Evolutionary conservation across 2,329 filamentous ascomycete species (phyloP), one percentile per base, ranked within the genome.

Genomic region (Botrytis squamosa): DNA sequence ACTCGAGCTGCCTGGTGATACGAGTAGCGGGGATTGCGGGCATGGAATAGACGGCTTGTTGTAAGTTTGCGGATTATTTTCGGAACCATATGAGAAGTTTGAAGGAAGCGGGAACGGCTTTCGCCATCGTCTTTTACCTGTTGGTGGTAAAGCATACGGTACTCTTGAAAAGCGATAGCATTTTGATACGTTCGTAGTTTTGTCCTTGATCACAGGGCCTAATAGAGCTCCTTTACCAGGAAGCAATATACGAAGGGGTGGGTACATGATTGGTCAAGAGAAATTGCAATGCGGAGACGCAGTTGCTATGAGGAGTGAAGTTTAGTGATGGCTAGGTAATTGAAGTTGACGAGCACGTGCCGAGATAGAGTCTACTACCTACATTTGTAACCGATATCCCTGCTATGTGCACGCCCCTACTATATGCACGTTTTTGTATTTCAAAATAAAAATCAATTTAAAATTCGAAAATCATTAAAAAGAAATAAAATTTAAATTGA

Each of bases 161-260:
- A 74, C 49, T 25, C 49, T 36, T 25, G 42, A 65, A 90, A 92
- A 92, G 38, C 71, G 71, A 44, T 72, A 42, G 49, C 71, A 72
- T 72, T 68, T 72, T 55, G 44, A 29, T 71, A 64, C 64, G 20
- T 49, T 62, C 14, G 59, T 65, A 25, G 44, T 9, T 42, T 40
- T 64, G 52, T 71, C 69, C 33, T 52, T 62, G 22, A 71, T 29
- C 22, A n/a, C 22, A 29, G 69, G 46, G 9, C 69, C 69, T 40
- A 71, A 16, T 5, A 71, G 25, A 14, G n/a, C 25, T 14, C 69
- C 69, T 55, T 64, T 71, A 2, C 60, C 46, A 29, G 36, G 46
- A 33, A 71, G 63, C 29, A 44, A 52, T n/a, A 71, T 14, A n/a
- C 59, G 59, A 52, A 64, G 69, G 25, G 69, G 14, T 29, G 14